Evolutionary conservation across 768 basidiomycete genomes (phyloP), one percentile per base, ranked within the genome.

Genomic region (Leucocoprinus sp.): DNA sequence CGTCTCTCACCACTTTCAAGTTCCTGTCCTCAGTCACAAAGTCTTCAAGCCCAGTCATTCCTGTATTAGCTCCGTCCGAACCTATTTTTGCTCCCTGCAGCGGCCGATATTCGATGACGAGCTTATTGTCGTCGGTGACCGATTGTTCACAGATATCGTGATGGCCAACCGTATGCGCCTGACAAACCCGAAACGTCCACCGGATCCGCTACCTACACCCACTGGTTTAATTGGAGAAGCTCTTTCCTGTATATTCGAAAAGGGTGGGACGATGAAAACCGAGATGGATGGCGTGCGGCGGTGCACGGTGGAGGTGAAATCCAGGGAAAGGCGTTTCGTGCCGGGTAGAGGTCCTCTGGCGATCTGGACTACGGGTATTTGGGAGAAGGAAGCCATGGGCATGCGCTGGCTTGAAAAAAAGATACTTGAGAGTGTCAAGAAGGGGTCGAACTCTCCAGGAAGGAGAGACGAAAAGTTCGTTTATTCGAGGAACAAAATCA

Each of bases 111-210:
- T 66, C 22, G 75, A 80, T 51, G 66, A 80, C 19, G 76, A 84
- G 48, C 67, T 96, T 34, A 65, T 97, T 45, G 64, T 97, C 29
- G 82, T 99, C 9, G 95, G 95, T 0, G 95, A 99, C 66, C 76
- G 95, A 8, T 64, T 97, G 42, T 85, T 96, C 55, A 99, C 95
- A 0, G 95, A 99, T 59, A 65, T 93, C 14, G 75, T 97, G 42
- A 69, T 97, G 62, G 84, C 90, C 7, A 84, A 87, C 54, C 79
- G 90, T 27, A 80, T 93, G 68, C 61, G 60, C 21, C 46, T 48
- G 31, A 48, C 39, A 19, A 48, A 48, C 23, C 46, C 46, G 1
- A 57, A 47, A 21, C 55, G 21, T 19, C 43, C 21, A 47, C 42
- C 23, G 23, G 43, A 27, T 18, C 50, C 33, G 28, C 23, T 19